Percentiles rank a stretch among this genome's conserved stretches.
phyloP scores from a whole-genome alignment of 108 stramenopile species.

The Nannochloropsis gaditana region DNA sequence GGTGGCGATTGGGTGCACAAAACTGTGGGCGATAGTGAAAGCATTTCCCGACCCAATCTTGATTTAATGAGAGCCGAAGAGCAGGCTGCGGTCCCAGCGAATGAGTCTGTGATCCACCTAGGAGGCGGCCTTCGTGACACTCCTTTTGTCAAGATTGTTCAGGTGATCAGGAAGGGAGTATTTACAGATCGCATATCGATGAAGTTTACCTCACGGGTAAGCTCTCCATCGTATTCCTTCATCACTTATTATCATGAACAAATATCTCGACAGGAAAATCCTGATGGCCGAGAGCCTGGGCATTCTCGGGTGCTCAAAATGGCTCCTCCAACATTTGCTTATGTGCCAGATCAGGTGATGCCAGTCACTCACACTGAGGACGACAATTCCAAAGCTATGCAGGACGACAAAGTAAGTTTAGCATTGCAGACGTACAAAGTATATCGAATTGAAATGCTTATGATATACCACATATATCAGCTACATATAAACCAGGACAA shows the following conservation, averaged over 20 bases:
- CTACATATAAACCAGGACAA: too few relatives aligned
- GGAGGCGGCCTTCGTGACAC: not conserved
- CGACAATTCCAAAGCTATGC: too few relatives aligned
- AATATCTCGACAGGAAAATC: not conserved
- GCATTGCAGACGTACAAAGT: too few relatives aligned
- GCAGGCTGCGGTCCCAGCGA: not conserved
- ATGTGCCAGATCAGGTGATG: too few relatives aligned
- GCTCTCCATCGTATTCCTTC: too few relatives aligned
- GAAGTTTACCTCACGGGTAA: too few relatives aligned
- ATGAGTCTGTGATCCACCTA: not conserved
- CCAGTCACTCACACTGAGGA: too few relatives aligned
- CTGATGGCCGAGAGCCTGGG: not conserved
- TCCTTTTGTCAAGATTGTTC: not conserved
- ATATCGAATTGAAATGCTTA: too few relatives aligned
- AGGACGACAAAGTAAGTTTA: too few relatives aligned
- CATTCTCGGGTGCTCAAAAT: not conserved
- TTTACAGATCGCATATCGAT: not conserved
- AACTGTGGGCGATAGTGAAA: conserved; percentile 12
- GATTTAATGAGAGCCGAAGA: not conserved
- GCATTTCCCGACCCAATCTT: not conserved
- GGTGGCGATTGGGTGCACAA: not conserved
- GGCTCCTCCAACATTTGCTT: not conserved
- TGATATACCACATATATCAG: too few relatives aligned
- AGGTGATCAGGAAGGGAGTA: not conserved
- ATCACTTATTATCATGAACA: not conserved